Percentiles rank a stretch among this genome's conserved stretches.
phyloP scores from a whole-genome alignment of 2,329 filamentous ascomycete species.

The Magnaporthales sp. region DNA sequence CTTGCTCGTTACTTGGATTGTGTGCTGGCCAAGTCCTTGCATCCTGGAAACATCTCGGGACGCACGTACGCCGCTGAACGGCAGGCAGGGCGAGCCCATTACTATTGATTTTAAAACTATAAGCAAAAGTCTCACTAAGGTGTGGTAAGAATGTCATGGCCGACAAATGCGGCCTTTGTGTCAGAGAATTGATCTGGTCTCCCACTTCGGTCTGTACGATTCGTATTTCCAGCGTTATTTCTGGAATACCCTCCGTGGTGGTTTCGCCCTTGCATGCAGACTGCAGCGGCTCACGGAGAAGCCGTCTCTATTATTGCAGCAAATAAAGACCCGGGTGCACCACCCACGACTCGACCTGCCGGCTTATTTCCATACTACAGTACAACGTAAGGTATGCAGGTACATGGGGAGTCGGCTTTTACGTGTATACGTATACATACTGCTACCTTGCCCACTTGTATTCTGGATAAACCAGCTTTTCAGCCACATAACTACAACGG shows the following conservation, averaged over 20 bases:
- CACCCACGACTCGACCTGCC: background rate
- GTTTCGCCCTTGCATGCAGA: background rate
- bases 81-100: background rate
- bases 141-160: background rate
- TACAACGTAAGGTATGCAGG: background rate
- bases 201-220: background rate
- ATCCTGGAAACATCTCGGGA: background rate
- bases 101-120: background rate
- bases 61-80: background rate
- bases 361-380: background rate
- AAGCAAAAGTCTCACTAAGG: background rate
- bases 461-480: background rate
- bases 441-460: background rate
- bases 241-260: background rate
- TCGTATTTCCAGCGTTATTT: background rate
- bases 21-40: background rate
- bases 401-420: background rate
- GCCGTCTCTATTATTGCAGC: background rate
- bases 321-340: background rate
- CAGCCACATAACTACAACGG: background rate
- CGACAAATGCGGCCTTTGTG: background rate
- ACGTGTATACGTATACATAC: too few species aligned
- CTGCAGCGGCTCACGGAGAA: background rate
- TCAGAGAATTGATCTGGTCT: background rate
- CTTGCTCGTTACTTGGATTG: background rate